Conservation (phyloP, 441 rosid genomes). For the Flueggea neowawraea region DNA sequence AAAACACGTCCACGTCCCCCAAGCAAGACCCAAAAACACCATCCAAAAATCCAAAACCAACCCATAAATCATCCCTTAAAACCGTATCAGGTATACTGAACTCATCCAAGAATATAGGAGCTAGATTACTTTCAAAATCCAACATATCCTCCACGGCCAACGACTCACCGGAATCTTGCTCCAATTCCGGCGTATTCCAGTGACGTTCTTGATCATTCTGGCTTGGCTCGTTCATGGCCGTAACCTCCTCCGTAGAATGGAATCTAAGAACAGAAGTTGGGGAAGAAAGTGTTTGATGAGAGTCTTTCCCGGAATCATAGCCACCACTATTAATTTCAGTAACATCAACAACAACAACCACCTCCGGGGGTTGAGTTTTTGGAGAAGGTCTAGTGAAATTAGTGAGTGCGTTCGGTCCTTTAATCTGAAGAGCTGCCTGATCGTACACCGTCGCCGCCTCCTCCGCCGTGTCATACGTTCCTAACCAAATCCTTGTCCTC, state of each 20-base stretch:
- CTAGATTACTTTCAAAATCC: conserved; percentile 25
- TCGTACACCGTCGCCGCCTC: conserved; percentile 88
- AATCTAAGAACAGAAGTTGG: conserved; percentile 90
- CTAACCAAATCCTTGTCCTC: conserved; percentile 61
- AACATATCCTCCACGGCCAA: conserved; percentile 7
- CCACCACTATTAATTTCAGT: conserved; percentile 19
- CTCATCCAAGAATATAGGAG: conserved; percentile 44
- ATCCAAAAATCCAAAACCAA: conserved; percentile 23
- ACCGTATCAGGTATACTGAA: conserved; percentile 17
- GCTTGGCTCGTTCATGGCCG: background rate
- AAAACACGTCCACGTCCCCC: conserved; percentile 66
- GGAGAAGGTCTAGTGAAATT: conserved; percentile 50
- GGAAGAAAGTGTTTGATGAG: conserved; percentile 41
- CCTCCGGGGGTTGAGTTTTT: conserved; percentile 14
- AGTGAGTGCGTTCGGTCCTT: conserved; percentile 62
- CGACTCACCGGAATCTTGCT: conserved; percentile 4
- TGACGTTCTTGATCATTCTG: background rate
- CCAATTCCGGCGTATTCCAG: background rate
- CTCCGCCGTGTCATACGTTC: conserved; percentile 73
- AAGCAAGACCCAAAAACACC: conserved; percentile 46
- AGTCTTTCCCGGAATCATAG: conserved; percentile 60
- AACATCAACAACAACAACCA: conserved; percentile 19
- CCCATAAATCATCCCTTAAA: conserved; percentile 23
- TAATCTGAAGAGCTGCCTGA: conserved; percentile 61
- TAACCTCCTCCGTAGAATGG: too few species aligned